phyloP scores from a whole-genome alignment of 208 protist species.

The Leishmania arabica region DNA sequence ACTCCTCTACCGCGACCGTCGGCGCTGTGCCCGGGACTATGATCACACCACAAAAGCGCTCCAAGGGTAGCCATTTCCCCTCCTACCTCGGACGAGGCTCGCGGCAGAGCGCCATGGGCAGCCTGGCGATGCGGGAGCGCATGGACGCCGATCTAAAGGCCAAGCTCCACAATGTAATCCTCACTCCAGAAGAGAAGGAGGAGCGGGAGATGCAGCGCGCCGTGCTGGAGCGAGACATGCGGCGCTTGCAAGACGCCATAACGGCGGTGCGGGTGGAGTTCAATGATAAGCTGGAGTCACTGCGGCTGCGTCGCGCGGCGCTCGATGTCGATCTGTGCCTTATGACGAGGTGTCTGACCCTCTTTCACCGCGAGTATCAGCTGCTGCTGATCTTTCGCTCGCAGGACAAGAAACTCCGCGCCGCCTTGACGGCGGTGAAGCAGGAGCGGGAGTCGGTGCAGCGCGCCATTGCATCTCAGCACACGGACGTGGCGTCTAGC shows the following conservation, averaged over 20 bases:
- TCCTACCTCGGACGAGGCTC: constrained; percentile 36
- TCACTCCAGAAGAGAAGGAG: constrained; percentile 83
- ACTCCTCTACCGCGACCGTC: background rate
- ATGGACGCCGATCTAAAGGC: constrained; percentile 78
- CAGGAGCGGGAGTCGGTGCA: constrained; percentile 68
- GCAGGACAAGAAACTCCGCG: constrained; percentile 76
- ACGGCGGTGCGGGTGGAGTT: constrained; percentile 60
- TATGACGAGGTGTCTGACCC: constrained; percentile 88
- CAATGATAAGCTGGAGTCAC: constrained; percentile 72
- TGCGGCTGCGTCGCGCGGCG: constrained; percentile 82
- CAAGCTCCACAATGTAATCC: constrained; percentile 85
- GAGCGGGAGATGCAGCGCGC: constrained; percentile 68
- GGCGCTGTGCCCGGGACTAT: background rate
- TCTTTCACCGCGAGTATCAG: constrained; percentile 95
- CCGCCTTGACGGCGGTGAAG: constrained; percentile 56
- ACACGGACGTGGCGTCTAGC: constrained; percentile 43
- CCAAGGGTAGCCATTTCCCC: constrained; percentile 24
- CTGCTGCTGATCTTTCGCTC: constrained; percentile 95
- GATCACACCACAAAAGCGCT: constrained; percentile 1
- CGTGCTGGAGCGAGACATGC: constrained; percentile 68
- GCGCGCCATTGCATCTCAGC: constrained; percentile 62
- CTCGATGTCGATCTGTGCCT: constrained; percentile 95
- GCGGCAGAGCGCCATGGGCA: constrained; percentile 48
- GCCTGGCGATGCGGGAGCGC: constrained; percentile 70
- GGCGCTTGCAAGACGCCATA: constrained; percentile 52